Evolutionary conservation across 441 rosid species (phyloP).

Genomic region (Populus hybrid): DNA sequence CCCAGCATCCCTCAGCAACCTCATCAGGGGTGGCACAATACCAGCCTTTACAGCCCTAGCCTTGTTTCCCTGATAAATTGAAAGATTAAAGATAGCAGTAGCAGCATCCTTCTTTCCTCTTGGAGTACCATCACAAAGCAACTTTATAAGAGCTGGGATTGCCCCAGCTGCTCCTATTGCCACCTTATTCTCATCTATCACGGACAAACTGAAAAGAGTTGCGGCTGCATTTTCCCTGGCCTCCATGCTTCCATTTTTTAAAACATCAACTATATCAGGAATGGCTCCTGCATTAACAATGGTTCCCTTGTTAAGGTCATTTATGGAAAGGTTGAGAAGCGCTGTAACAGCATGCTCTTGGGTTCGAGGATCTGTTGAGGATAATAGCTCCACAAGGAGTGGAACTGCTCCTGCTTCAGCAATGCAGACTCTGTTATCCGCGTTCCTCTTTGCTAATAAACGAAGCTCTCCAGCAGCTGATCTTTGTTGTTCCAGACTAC

Average conservation of each 20-base stretch:
- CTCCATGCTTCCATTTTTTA: slow-evolving; percentile 76
- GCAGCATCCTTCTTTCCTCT: slow-evolving; percentile 64
- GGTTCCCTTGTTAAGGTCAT: slow-evolving; percentile 82
- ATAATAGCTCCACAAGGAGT: slow-evolving; percentile 76
- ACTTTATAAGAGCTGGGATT: slow-evolving; percentile 65
- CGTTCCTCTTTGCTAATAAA: slow-evolving; percentile 86
- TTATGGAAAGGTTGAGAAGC: slow-evolving; percentile 93
- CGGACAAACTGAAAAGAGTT: slow-evolving; percentile 90
- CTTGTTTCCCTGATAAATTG: slow-evolving; percentile 79
- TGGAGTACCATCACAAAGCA: slow-evolving; percentile 36
- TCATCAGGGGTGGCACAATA: slow-evolving; percentile 54
- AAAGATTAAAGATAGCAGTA: slow-evolving; percentile 71
- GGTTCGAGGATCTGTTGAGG: slow-evolving; percentile 72
- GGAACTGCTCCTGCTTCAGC: slow-evolving; percentile 98
- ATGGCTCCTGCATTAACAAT: slow-evolving; percentile 94
- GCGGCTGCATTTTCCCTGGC: slow-evolving; percentile 91
- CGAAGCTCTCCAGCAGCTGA: slow-evolving; percentile 97
- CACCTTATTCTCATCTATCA: slow-evolving; percentile 77
- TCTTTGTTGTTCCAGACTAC: slow-evolving; percentile 70
- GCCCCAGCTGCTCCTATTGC: slow-evolving; percentile 88
- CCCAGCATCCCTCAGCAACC: slow-evolving; percentile 66
- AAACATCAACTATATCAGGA: slow-evolving; percentile 69
- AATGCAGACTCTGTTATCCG: slow-evolving; percentile 87
- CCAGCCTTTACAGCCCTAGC: slow-evolving; percentile 80
- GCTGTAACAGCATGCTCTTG: slow-evolving; percentile 99